Evolutionary conservation across 2,329 filamentous ascomycete species (phyloP), one percentile per base, ranked within the genome.

Genomic region (Pseudogymnoascus sp.): DNA sequence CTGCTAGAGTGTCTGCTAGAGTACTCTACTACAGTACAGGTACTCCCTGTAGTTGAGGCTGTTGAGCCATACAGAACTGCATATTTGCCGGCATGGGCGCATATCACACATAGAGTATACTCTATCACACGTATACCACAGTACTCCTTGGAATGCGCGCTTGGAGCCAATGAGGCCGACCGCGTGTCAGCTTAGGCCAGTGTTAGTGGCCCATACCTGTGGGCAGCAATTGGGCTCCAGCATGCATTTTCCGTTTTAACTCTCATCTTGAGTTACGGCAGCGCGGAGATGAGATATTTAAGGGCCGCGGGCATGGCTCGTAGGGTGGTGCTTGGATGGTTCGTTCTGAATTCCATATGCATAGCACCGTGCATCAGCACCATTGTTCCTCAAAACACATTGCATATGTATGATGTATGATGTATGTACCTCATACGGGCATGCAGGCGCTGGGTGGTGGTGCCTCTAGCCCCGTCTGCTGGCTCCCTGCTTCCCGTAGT

Each of bases 341-440:
- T 57, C 51, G 51, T 57, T 57, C 28, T 57, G 51, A 57, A 57
- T 57, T 21, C 51, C 28, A 57, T 57, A 57, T 57, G 28, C 51
- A 57, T 19, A 57, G n/a, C 25, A 34, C 25, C 28, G 10, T 34
- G n/a, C n/a, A 34, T 28, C 28, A 54, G 13, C 48, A 34, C n/a
- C 21, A 34, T 57, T 34, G 16, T 57, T 57, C 51, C 51, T 57
- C 51, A 21, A 57, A 57, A 57, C 2, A 10, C 3, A 57, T 57
- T 57, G 51, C 51, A 57, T 57, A 57, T 34, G 51, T 54, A 54
- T 54, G 48, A 57, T 34, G 51, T 54, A 54, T 54, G 48, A 54
- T 54, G 48, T 57, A 57, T 57, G 51, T 57, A 31, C 51, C 10
- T 19, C 51, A 57, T 34, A 57, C 28, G 31, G 28, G n/a, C 51